Base-by-base conservation (phyloP, 2,329 filamentous ascomycete species). In the Penicillium aurantiogriseum region DNA sequence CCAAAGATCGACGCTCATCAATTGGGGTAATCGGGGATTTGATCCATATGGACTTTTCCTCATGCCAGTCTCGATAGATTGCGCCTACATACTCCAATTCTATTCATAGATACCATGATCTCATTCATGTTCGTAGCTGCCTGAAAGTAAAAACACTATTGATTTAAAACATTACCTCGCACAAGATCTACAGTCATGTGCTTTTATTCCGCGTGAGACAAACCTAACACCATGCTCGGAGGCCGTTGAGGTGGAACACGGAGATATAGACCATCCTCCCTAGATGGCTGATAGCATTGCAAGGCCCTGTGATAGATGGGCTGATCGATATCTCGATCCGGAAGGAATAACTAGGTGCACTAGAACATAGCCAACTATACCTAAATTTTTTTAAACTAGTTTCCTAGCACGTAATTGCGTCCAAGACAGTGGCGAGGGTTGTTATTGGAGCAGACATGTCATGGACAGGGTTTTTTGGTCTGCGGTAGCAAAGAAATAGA, bases 231-330 rank as follows among this genome's bases (percentile, higher is more conserved):
- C 36, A 48, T 45, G 25, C 55, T 53, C 46, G 39, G 39, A 55
- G 58, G 40, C 61, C 63, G 64, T 65, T 66, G 55, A 58, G 2
- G 61, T 64, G 63, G 40, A 63, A 61, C 57, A 57, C 36, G 58
- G 55, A 58, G 51, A 59, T 43, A 38, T 31, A 56, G 15, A 29
- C 40, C 23, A 15, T 17, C 10, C 39, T 45, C n/a, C 36, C 6
- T 31, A 5, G 13, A 27, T 50, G 38, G 33, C 15, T 7, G 5
- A 46, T 17, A 50, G 10, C 3, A 23, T 46, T 19, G 2, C 17
- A 44, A 25, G 45, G 45, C 31, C 15, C 33, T 5, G 11, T 33
- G 11, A 11, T 33, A 33, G 10, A 13, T 13, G 31, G 4, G 31
- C 31, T 0, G 31, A 51, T 23, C 6, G 15, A 19, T 27, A 44